A percentile compares a stretch with the other conserved stretches of the same genome.
phyloP scores from a whole-genome alignment of 371 early-diverging fungal genomes.

The Mortierella sp. region DNA sequence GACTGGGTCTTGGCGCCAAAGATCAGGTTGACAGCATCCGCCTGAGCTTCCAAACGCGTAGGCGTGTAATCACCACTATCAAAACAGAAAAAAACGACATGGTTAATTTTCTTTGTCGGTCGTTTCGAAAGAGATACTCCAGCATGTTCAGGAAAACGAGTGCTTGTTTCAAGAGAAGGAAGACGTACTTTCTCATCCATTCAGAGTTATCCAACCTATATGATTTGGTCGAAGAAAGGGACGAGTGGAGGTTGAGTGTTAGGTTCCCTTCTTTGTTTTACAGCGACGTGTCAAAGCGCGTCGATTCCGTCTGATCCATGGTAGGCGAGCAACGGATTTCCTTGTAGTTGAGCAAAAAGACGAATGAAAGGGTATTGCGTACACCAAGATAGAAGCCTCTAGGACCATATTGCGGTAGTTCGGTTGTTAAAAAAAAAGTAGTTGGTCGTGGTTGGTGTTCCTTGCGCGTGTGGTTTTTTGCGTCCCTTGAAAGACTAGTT shows the following conservation, averaged over 20 bases:
- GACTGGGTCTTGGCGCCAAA: conserved; percentile 93
- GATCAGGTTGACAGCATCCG: conserved; percentile 93
- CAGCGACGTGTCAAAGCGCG: conserved; percentile 9
- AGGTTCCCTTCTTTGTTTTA: background rate
- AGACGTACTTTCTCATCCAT: conserved; percentile 92
- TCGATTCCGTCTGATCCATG: conserved; percentile 3
- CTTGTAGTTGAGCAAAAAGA: background rate
- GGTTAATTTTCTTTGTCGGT: background rate
- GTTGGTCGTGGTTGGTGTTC: background rate
- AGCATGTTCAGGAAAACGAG: background rate
- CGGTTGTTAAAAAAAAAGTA: conserved; percentile 1
- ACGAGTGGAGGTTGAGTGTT: background rate
- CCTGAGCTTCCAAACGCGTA: conserved; percentile 94
- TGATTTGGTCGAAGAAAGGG: background rate
- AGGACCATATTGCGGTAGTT: conserved; percentile 68
- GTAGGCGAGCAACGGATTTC: background rate
- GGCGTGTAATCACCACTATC: conserved; percentile 95
- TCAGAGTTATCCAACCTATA: conserved; percentile 97
- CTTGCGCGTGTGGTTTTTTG: background rate
- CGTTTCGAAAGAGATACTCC: background rate
- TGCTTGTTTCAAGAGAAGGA: background rate
- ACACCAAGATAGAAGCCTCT: conserved; percentile 83
- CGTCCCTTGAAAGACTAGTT: background rate
- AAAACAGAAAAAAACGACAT: background rate
- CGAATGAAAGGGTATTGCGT: conserved; percentile 24